A percentile compares a stretch with the other conserved stretches of the same genome.
Conservation (phyloP, 805 yeast genomes). For the Candida qinlingensis region DNA sequence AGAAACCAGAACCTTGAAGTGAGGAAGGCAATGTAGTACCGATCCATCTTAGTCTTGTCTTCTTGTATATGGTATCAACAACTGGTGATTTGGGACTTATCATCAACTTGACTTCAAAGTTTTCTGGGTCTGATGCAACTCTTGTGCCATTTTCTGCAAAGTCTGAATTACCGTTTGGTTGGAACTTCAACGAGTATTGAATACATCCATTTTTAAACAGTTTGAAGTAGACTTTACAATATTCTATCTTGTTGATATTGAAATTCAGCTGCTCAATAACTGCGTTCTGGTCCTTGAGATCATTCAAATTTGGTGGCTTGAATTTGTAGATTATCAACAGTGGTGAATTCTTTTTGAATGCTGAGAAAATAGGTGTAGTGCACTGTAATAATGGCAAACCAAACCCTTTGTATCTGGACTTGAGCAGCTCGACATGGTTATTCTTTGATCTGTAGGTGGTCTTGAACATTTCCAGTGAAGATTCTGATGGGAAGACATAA, state of each 20-base stretch:
- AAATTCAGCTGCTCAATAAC: not conserved
- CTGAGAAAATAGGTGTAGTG: conserved; percentile 25
- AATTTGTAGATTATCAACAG: conserved; percentile 28
- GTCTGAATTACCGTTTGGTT: conserved; percentile 15
- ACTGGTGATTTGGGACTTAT: conserved; percentile 27
- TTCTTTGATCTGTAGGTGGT: conserved; percentile 22
- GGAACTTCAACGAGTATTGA: conserved; percentile 28
- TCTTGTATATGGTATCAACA: conserved; percentile 28
- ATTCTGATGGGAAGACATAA: conserved; percentile 33
- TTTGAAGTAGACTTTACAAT: conserved; percentile 28
- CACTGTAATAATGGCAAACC: conserved; percentile 34
- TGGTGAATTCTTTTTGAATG: conserved; percentile 26
- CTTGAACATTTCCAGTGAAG: conserved; percentile 24
- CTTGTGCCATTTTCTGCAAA: not conserved
- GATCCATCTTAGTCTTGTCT: conserved; percentile 33
- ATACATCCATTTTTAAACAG: conserved; percentile 20
- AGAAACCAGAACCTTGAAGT: conserved; percentile 29
- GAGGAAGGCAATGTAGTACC: conserved; percentile 34
- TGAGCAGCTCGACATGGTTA: conserved; percentile 15
- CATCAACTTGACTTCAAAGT: conserved; percentile 26
- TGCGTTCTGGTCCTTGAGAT: not conserved
- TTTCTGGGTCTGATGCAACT: conserved; percentile 9
- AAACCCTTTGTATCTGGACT: conserved; percentile 14
- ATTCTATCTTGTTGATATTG: conserved; percentile 24
- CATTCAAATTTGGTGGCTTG: conserved; percentile 8